Base-by-base conservation (phyloP, 768 basidiomycete species). In the Collybia sp. region DNA sequence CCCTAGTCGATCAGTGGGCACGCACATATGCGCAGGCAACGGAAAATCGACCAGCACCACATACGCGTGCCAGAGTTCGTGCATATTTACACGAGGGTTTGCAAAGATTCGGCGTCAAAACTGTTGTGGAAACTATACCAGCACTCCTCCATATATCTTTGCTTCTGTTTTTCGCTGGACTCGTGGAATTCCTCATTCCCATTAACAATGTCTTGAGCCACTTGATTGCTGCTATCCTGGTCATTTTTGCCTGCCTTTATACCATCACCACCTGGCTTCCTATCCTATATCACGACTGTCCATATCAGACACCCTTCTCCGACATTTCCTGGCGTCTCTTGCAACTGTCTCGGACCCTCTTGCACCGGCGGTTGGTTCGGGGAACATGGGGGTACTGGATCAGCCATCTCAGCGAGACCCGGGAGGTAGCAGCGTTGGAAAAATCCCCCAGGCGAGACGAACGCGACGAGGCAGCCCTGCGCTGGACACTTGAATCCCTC, bases 1-100 rank as follows among this genome's bases (percentile, higher is more conserved):
- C 72, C 6, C 52, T 79, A 6, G 68, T 74, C 20, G 69, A 78
- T 52, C 72, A 75, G 46, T 79, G 77, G 77, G 60, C 70, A 1
- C 63, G 69, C 13, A 62, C 67, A 30, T 73, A 72, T 45, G 51
- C 65, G 19, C 61, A 68, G n/a, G 57, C 69, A 38, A 57, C 60
- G 13, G 57, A 61, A 38, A 60, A 57, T 51, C 62, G 61, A 37
- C 62, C 61, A 33, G 50, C 59, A 25, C 63, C 68, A 3, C 60
- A 70, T 48, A 64, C 68, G 49, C 67, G 68, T 13, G 71, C 71
- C 1, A 60, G 73, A 12, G 62, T 74, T 2, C 65, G 68, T 17
- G 62, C 72, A 6, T 75, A 66, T 53, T 60, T 72, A 1, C 62
- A 66, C 48, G 57, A 64, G 35, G 71, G 71, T 25, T 51, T 75